Base-by-base conservation (phyloP, 2,329 filamentous ascomycete genomes). In the Penicillium sp. region DNA sequence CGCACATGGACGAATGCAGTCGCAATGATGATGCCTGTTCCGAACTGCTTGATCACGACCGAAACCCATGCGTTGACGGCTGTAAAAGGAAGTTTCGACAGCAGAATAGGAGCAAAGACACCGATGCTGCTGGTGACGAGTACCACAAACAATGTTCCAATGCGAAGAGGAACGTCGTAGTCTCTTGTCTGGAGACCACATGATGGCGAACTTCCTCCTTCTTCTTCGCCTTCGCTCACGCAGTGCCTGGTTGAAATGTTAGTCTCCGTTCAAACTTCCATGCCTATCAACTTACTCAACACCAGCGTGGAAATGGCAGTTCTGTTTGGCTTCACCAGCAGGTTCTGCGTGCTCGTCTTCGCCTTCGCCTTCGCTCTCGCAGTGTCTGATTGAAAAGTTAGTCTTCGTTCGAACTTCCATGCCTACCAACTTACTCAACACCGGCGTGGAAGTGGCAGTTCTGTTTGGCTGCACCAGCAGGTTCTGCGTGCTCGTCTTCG, bases 201-300 rank as follows among this genome's bases (percentile, higher is more conserved):
- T 14, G 52, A 65, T 2, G 48, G 17, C 18, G 18, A 5, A 3
- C 55, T 49, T 33, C 59, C 56, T 44, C 70, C 71, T 26, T 59
- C 56, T 44, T 71, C 71, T 26, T 62, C 70, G 8, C 63, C 65
- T 10, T 57, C 67, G 6, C 73, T 71, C 9, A 75, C 71, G 47
- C 81, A 85, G 51, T 84, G 60, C 51, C 52, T 65, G 36, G 40
- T 32, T 16, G 22, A 32, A 42, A n/a, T n/a, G n/a, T n/a, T n/a
- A n/a, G n/a, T n/a, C n/a, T n/a, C n/a, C n/a, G n/a, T n/a, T n/a
- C n/a, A n/a, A n/a, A n/a, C n/a, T n/a, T n/a, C n/a, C n/a, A n/a
- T n/a, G n/a, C n/a, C n/a, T n/a, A n/a, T n/a, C n/a, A n/a, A n/a
- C 79, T 63, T 66, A 84, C 81, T 85, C 80, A 14, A 87, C 79